Conservation (phyloP, 352 stramenopile genomes). For the Blastocystis sp. region DNA sequence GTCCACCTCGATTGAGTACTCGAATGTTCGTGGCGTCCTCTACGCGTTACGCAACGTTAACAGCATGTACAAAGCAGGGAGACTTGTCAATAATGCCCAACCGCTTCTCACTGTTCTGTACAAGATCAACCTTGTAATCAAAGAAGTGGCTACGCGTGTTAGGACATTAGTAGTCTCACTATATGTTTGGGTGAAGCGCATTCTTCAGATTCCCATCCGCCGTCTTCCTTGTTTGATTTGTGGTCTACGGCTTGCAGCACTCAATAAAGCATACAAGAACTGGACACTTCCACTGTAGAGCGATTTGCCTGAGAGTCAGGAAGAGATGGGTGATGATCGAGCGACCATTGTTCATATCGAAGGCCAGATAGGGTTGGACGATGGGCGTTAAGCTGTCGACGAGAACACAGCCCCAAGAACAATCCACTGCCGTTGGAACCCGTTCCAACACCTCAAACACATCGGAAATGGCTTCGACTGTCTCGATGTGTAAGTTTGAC, state of each 20-base stretch:
- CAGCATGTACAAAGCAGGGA: neutral
- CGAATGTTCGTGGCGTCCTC: neutral
- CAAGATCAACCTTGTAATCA: conserved; percentile 14
- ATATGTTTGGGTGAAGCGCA: conserved; percentile 25
- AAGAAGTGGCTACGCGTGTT: conserved; percentile 15
- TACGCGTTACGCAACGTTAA: neutral
- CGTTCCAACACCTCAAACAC: conserved; percentile 12
- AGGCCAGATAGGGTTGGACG: neutral
- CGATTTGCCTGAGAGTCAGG: neutral
- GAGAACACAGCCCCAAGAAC: conserved; percentile 30
- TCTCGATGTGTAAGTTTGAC: conserved; percentile 18
- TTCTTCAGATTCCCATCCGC: neutral
- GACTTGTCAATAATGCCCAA: conserved; percentile 1
- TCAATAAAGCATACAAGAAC: neutral
- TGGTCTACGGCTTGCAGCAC: neutral
- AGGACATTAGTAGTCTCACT: conserved; percentile 2
- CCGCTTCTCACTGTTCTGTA: conserved; percentile 1
- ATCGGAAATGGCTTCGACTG: neutral
- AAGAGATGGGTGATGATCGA: conserved; percentile 17
- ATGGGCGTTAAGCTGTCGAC: conserved; percentile 51
- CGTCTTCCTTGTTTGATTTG: conserved; percentile 15
- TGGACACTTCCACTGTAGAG: neutral
- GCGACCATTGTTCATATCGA: neutral
- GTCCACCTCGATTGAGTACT: neutral
- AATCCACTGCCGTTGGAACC: neutral